Percentiles rank a stretch among this genome's conserved stretches.
These are phyloP conservation scores for Lasiodiplodia theobromae DNA, from an alignment of 2,329 filamentous ascomycete species.

Conservation along the genomic window DNA sequence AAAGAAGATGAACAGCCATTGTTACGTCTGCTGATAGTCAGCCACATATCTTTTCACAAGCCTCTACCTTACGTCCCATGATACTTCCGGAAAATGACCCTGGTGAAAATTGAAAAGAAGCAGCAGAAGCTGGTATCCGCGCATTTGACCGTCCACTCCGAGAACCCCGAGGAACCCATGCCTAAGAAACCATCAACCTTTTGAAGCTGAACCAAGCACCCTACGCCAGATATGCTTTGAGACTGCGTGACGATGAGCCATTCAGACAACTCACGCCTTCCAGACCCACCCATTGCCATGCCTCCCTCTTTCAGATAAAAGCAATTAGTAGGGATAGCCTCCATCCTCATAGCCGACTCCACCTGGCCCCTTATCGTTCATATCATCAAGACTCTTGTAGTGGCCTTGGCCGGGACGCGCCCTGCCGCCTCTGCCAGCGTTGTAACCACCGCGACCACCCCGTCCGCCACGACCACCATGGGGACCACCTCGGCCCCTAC, in stretches of 20 bases:
- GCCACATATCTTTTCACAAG: not conserved
- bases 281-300: not conserved
- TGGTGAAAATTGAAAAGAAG: not conserved
- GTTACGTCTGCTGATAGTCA: not conserved
- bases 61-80: not conserved
- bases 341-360: slow-evolving; percentile 23
- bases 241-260: not conserved
- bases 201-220: not conserved
- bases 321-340: slow-evolving; percentile 16
- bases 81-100: not conserved
- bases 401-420: slow-evolving; percentile 37
- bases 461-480: slow-evolving; percentile 51
- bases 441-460: slow-evolving; percentile 37
- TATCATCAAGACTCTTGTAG: slow-evolving; percentile 55
- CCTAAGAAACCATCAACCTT: not conserved
- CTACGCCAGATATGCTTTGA: not conserved
- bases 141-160: not conserved
- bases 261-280: not conserved
- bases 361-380: slow-evolving; percentile 32
- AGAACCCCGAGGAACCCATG: not conserved
- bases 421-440: slow-evolving; percentile 33
- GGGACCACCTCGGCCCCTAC: slow-evolving; percentile 47
- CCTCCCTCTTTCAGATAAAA: no score
- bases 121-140: not conserved
- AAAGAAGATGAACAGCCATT: not conserved